Evolutionary conservation across 2,329 filamentous ascomycete species (phyloP).

Genomic region (Venturia effusa): DNA sequence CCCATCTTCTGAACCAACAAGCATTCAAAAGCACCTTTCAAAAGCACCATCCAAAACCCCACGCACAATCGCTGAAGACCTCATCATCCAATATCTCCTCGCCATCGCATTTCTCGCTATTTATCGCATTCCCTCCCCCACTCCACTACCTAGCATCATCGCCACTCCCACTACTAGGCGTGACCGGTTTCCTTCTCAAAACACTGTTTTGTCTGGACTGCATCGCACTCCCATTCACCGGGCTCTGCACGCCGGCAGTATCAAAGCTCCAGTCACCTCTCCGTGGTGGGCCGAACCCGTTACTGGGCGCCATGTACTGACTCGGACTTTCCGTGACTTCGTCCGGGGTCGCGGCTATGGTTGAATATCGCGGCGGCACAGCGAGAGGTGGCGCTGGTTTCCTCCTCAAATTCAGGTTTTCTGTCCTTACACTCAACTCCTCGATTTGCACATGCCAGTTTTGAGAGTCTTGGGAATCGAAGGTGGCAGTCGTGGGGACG

Average conservation of each 20-base stretch:
- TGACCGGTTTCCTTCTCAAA: conserved; percentile 2
- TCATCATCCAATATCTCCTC: background rate
- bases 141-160: background rate
- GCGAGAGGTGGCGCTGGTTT: background rate
- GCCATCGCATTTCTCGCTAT: background rate
- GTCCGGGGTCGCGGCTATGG: background rate
- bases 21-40: too few relatives aligned
- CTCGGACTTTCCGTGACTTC: conserved; percentile 6
- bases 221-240: background rate
- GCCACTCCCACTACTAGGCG: background rate
- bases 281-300: conserved; percentile 6
- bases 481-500: background rate
- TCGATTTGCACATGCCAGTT: background rate
- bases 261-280: conserved; percentile 11
- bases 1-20: background rate
- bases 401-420: background rate
- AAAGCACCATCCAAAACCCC: too few relatives aligned
- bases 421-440: background rate
- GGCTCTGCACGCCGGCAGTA: background rate
- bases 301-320: conserved; percentile 2
- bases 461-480: background rate
- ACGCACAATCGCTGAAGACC: too few relatives aligned
- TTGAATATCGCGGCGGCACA: conserved; percentile 8
- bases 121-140: background rate
- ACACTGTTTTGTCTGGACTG: background rate